Evolutionary conservation across 805 yeast species (phyloP).

Genomic region (Suhomyces sp.): DNA sequence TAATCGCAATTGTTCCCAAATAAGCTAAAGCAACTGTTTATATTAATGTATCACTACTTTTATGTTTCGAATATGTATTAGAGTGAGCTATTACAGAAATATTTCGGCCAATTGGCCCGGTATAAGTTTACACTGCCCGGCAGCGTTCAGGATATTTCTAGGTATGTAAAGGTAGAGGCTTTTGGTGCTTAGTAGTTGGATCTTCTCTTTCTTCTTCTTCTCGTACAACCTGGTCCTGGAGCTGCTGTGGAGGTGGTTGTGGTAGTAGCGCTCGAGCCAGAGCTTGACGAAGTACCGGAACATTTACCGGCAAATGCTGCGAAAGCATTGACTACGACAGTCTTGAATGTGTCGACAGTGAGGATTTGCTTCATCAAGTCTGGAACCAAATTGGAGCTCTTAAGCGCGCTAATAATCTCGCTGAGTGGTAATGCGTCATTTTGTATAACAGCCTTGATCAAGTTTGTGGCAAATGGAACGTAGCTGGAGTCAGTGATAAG

Average conservation of each 20-base stretch:
- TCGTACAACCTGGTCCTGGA: constrained; percentile 21
- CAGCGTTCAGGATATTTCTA: background rate
- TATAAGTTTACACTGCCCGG: constrained; percentile 3
- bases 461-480: constrained; percentile 35
- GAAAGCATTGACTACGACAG: constrained; percentile 35
- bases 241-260: background rate
- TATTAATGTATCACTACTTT: background rate
- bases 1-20: background rate
- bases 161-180: background rate
- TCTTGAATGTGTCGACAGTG: constrained; percentile 29
- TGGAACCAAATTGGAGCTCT: constrained; percentile 30
- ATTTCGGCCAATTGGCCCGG: background rate
- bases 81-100: background rate
- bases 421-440: constrained; percentile 27
- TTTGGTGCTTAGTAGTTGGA: constrained; percentile 13
- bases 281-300: constrained; percentile 7
- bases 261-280: constrained; percentile 2
- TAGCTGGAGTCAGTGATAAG: constrained; percentile 37
- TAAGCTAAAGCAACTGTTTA: background rate
- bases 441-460: constrained; percentile 28
- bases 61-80: background rate
- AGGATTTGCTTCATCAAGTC: constrained; percentile 33
- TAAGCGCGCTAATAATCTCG: constrained; percentile 29
- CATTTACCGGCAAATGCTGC: constrained; percentile 38
- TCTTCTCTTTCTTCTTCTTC: constrained; percentile 35